Conservation (phyloP, 2,329 filamentous ascomycete genomes). For the Pyricularia sp. region DNA sequence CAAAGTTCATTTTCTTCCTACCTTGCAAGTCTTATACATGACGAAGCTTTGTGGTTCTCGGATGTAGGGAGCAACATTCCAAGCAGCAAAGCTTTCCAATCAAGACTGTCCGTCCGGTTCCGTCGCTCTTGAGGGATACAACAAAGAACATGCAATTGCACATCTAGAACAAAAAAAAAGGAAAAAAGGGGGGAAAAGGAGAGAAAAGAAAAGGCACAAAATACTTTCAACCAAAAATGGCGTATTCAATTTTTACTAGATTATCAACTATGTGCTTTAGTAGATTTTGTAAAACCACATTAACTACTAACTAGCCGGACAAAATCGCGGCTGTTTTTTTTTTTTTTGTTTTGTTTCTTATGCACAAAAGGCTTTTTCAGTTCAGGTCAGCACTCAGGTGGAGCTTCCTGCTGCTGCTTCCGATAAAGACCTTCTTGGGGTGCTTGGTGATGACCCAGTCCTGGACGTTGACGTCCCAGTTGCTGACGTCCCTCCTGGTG, state of each 20-base stretch:
- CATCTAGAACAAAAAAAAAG: too few relatives aligned
- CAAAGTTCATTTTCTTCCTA: too few relatives aligned
- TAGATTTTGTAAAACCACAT: not conserved
- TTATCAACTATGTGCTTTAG: not conserved
- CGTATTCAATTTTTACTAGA: not conserved
- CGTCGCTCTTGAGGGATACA: not conserved
- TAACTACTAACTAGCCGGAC: not conserved
- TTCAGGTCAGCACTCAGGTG: conserved; percentile 26
- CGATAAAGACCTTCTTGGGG: conserved; percentile 45
- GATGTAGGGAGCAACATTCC: too few relatives aligned
- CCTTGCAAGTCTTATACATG: too few relatives aligned
- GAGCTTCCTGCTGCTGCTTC: conserved; percentile 45
- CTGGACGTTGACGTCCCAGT: conserved; percentile 73
- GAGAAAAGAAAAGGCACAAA: too few relatives aligned
- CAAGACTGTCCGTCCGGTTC: not conserved
- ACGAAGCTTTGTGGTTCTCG: not conserved
- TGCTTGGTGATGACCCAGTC: conserved; percentile 64
- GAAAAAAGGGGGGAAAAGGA: too few relatives aligned
- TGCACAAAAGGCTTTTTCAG: conserved; percentile 9
- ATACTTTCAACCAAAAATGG: not conserved
- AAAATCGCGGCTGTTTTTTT: not conserved
- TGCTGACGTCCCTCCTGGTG: conserved; percentile 73
- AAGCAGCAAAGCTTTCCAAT: too few relatives aligned
- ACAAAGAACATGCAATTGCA: not conserved
- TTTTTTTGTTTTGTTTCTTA: not conserved